phyloP scores from a whole-genome alignment of 140 eudicot genomes.

The Erigeron philadelphicus region DNA sequence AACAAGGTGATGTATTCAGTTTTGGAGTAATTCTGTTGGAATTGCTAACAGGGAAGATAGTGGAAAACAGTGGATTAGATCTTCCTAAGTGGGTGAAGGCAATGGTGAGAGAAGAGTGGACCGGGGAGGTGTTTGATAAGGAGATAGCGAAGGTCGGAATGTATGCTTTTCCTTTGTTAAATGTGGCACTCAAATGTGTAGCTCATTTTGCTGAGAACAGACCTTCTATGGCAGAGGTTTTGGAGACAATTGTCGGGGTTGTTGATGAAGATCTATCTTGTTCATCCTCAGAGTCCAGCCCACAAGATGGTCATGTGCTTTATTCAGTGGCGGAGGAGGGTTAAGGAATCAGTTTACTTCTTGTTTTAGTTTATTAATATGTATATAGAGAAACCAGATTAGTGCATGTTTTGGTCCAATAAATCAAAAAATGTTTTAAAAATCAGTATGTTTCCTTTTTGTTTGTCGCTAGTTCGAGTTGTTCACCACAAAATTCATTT shows the following conservation, averaged over 20 bases:
- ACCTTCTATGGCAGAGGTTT: slow-evolving; percentile 52
- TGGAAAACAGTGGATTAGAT: slow-evolving; percentile 55
- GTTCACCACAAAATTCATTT: background rate
- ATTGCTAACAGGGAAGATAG: slow-evolving; percentile 57
- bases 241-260: slow-evolving; percentile 51
- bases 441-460: background rate
- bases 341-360: background rate
- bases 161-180: slow-evolving; percentile 52
- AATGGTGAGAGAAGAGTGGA: slow-evolving; percentile 82
- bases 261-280: slow-evolving; percentile 38
- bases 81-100: slow-evolving; percentile 73
- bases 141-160: slow-evolving; percentile 47
- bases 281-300: slow-evolving; percentile 29
- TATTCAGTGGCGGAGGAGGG: slow-evolving; percentile 43
- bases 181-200: slow-evolving; percentile 56
- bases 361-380: slow-evolving; percentile 15
- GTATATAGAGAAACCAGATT: slow-evolving; percentile 29
- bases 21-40: slow-evolving; percentile 64
- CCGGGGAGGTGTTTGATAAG: slow-evolving; percentile 72
- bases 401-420: slow-evolving; percentile 18
- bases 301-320: slow-evolving; percentile 34
- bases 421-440: background rate
- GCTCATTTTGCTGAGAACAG: slow-evolving; percentile 50
- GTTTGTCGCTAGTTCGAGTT: background rate
- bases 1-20: slow-evolving; percentile 57